Percentiles rank a stretch among this genome's conserved stretches.
Conservation (phyloP, 2,329 filamentous ascomycete species). For the Nothophoma quercina region DNA sequence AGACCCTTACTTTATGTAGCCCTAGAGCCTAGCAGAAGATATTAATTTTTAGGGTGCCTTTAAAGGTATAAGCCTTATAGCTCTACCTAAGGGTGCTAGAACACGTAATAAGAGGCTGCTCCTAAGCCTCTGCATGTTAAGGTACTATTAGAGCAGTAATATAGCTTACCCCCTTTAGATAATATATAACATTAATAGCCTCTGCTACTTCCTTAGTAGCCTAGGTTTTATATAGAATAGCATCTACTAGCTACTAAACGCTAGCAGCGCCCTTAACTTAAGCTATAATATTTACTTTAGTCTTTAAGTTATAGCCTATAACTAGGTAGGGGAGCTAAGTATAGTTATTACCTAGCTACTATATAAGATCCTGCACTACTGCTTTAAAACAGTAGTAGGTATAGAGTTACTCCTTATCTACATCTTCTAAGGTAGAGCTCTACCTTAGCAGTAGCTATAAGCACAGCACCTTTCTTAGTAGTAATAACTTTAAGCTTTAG, state of each 20-base stretch:
- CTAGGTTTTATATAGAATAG: not conserved
- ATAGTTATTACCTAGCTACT: not conserved
- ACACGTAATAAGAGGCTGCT: not conserved
- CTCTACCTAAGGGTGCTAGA: not conserved
- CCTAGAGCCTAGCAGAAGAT: too few species aligned
- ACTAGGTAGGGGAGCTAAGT: not conserved
- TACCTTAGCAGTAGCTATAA: not conserved
- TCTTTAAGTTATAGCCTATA: not conserved
- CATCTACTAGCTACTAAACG: not conserved
- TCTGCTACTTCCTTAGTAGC: not conserved
- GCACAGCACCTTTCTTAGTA: not conserved
- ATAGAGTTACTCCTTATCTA: not conserved
- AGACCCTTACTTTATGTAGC: too few species aligned
- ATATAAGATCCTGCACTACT: not conserved
- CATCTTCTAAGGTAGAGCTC: not conserved
- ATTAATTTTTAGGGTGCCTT: not conserved
- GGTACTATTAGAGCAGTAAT: not conserved
- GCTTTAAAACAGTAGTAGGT: not conserved
- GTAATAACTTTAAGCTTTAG: not conserved
- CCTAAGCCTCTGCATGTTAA: not conserved
- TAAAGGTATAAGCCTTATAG: not conserved
- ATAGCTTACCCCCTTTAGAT: not conserved
- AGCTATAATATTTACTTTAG: not conserved
- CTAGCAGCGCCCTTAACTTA: not conserved
- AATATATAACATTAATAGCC: not conserved